Evolutionary conservation across 805 yeast genomes (phyloP).

Genomic region (Myxozyma lipomycoides): DNA sequence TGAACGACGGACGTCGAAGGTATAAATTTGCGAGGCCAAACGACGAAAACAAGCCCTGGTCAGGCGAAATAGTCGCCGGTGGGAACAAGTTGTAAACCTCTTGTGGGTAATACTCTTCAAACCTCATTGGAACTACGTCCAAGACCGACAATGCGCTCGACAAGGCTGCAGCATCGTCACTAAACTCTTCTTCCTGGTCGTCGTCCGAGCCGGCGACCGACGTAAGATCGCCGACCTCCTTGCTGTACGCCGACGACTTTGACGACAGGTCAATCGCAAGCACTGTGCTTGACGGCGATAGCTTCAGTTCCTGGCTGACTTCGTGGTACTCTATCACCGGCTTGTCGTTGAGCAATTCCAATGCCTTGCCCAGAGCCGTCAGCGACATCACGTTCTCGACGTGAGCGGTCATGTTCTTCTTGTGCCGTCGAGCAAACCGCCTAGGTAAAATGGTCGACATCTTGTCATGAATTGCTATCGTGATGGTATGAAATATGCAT

Average conservation of each 20-base stretch:
- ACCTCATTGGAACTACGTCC: constrained; percentile 18
- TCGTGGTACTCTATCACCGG: neutral
- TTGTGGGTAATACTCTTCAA: constrained; percentile 18
- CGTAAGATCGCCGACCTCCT: neutral
- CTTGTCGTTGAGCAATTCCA: neutral
- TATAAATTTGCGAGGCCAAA: constrained; percentile 14
- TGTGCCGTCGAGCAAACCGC: too few species aligned
- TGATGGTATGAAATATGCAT: too few species aligned
- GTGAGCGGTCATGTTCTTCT: neutral
- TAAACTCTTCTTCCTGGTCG: too few species aligned
- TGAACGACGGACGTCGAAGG: constrained; percentile 53
- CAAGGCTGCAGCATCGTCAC: too few species aligned
- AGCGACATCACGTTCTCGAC: neutral
- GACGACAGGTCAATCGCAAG: too few species aligned
- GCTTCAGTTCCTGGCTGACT: neutral
- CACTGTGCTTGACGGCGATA: too few species aligned
- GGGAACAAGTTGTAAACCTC: constrained; percentile 16
- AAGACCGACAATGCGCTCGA: constrained; percentile 3
- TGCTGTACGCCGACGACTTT: neutral
- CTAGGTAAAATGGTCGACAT: too few species aligned
- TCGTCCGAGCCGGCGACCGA: neutral
- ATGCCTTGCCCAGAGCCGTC: neutral
- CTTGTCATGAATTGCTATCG: too few species aligned
- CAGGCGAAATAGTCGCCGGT: constrained; percentile 3
- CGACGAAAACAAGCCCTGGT: constrained; percentile 7